Conservation (phyloP, 441 rosid genomes). For the Jatropha multifida region DNA sequence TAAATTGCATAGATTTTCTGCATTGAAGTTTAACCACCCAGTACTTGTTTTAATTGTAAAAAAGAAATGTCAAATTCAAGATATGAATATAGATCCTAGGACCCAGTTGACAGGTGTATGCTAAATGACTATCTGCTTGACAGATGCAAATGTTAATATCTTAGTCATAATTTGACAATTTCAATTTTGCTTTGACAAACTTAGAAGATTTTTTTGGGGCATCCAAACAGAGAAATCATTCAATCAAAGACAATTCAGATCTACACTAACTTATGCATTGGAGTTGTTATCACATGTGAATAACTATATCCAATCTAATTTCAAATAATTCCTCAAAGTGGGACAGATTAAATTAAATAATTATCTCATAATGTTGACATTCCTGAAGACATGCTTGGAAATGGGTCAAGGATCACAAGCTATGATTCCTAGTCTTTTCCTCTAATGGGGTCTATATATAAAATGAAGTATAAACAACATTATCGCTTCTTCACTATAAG, state of each 20-base stretch:
- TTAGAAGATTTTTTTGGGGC: neutral
- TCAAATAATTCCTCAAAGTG: slow-evolving; percentile 3
- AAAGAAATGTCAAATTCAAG: neutral
- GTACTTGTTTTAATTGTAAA: neutral
- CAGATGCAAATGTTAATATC: neutral
- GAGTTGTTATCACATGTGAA: neutral
- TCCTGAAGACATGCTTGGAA: neutral
- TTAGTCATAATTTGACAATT: neutral
- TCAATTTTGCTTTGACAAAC: neutral
- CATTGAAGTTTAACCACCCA: neutral
- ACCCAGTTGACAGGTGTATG: neutral
- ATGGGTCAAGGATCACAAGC: slow-evolving; percentile 6
- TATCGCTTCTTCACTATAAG: neutral
- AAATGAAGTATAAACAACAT: neutral
- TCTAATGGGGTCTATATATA: slow-evolving; percentile 5
- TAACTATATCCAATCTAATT: slow-evolving; percentile 3
- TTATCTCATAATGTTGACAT: slow-evolving; percentile 10
- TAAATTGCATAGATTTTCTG: neutral
- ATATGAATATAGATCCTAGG: neutral
- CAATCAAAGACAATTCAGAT: neutral
- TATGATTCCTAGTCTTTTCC: neutral
- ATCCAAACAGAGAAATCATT: neutral
- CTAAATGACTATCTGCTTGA: neutral
- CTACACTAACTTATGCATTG: neutral
- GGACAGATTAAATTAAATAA: slow-evolving; percentile 9